Base-by-base conservation (phyloP, 495 filamentous ascomycete genomes). In the Penicillium bialowiezense region DNA sequence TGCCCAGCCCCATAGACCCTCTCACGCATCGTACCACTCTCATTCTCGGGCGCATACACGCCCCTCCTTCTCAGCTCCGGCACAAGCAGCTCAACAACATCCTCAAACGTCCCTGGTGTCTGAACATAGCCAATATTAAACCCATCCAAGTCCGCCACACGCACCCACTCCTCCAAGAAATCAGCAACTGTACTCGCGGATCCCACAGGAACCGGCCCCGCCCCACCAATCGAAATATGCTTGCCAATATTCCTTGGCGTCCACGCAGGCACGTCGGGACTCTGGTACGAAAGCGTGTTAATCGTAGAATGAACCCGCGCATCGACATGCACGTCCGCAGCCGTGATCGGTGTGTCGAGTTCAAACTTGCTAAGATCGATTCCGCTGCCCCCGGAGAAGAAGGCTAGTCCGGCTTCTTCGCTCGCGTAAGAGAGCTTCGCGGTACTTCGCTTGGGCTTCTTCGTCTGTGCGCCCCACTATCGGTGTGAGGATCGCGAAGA, bases 51-150 rank as follows among this genome's bases (percentile, higher is more conserved):
- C 34, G 53, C 37, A 56, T 62, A 17, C 7, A 43, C 15, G 17
- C 28, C 15, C 1, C 18, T 17, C 18, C 9, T 31, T 24, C 28
- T n/a, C 20, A 68, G 10, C 56, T 63, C 38, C 33, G 62, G 51
- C 7, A 56, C n/a, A 46, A 54, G 48, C 33, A 64, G 28, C 58
- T 80, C 72, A 45, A 73, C 66, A 9, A 79, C 64, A 52, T 81
- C 79, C 40, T 73, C 64, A 59, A 83, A 83, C 1, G 75, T 71
- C 29, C 71, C 67, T 0, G 79, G 79, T 43, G 72, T 51, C 17
- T 55, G 47, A 10, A 46, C 17, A 20, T 42, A 42, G 7, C 40
- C 26, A 31, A 42, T 20, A 42, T 42, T 20, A 15, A 32, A 32
- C 40, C 26, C 26, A 18, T 42, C 26, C 40, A 32, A 31, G 15